Base-by-base conservation (phyloP, 306 rosid species). In the Pachyrhizus erosus region DNA sequence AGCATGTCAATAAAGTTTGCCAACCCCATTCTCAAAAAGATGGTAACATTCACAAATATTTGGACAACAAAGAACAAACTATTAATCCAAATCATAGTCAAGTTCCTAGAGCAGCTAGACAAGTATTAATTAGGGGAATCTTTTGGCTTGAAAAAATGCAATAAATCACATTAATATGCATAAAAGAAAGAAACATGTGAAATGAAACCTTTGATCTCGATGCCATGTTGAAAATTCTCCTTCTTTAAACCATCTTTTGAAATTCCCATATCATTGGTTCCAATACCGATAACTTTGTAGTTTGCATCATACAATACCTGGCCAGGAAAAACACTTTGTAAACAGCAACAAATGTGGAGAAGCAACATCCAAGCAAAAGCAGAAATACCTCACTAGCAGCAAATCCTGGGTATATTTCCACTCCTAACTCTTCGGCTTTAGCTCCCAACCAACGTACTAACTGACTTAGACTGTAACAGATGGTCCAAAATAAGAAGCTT, bases 321-420 rank as follows among this genome's bases (percentile, higher is more conserved):
- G 23, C 42, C 64, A 55, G 24, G 79, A 81, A 72, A 67, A 51
- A 42, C 54, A 79, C n/a, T n/a, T 46, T 39, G 7, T 73, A 61
- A 79, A 48, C 68, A 78, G 42, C 51, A 80, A 76, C 29, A 60
- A 46, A 77, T 70, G 65, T 43, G 60, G 71, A 85, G 65, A 42
- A 79, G 61, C 21, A 57, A 18, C 49, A 77, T 29, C 75, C 79
- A 54, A 84, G 54, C 33, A 70, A 78, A 43, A 52, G 67, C 54
- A 7, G 69, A 73, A 69, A 84, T 88, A 95, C 99, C 97, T 95
- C 97, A 77, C 94, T 93, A 70, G 97, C 99, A 82, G 97, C 94
- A 85, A 95, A 95, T 73, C 99, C 98, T 64, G 98, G 97, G 86
- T 91, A 95, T 88, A 95, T 91, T 88, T 95, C 99, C 67, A 95